phyloP scores from a whole-genome alignment of 306 rosid species.

The Prinsepia uniflora region DNA sequence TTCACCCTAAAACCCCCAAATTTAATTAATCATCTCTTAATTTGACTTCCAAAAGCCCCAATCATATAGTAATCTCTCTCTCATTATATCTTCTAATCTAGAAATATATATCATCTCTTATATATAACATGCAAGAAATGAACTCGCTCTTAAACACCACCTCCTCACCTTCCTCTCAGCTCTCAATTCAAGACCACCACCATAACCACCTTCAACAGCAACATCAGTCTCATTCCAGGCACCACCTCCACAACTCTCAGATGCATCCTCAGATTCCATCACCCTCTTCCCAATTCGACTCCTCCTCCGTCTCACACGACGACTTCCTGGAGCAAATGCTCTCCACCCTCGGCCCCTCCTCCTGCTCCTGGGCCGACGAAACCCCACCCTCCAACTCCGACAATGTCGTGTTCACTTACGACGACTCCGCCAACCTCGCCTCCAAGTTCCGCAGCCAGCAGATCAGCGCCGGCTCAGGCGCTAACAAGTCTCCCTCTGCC shows the following conservation, averaged over 20 bases:
- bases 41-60: background rate
- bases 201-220: conserved; percentile 10
- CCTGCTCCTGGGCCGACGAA: conserved; percentile 57
- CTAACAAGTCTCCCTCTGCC: conserved; percentile 24
- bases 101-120: conserved; percentile 8
- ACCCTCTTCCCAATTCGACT: conserved; percentile 23
- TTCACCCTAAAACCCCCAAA: background rate
- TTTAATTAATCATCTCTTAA: background rate
- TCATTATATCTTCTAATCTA: background rate
- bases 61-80: background rate
- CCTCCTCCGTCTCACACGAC: conserved; percentile 57
- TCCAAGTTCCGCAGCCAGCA: conserved; percentile 76
- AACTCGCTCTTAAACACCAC: conserved; percentile 53
- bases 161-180: conserved; percentile 26
- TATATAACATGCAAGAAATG: conserved; percentile 49
- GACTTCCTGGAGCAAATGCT: conserved; percentile 93
- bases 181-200: conserved; percentile 56
- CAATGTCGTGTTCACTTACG: conserved; percentile 41
- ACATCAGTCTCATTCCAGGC: background rate
- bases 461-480: conserved; percentile 40
- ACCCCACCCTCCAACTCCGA: conserved; percentile 9
- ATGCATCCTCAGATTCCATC: conserved; percentile 27
- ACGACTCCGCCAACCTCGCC: conserved; percentile 50
- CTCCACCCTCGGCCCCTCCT: conserved; percentile 49
- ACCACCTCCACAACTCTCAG: conserved; percentile 34